Conservation (phyloP, 106 monocot species). For the Dioscorea zingiberensis region DNA sequence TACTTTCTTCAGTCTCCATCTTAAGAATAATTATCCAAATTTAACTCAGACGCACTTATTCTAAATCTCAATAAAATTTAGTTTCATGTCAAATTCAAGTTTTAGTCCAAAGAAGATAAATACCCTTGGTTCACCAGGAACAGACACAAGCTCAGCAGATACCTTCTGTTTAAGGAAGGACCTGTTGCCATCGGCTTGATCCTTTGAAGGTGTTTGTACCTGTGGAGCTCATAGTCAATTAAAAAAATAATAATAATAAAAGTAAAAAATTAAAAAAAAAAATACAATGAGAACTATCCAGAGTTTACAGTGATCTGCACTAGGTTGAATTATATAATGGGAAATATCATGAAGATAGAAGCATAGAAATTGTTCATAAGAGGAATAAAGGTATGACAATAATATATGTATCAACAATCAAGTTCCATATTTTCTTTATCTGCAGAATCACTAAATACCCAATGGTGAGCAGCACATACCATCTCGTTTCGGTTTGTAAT, state of each 20-base stretch:
- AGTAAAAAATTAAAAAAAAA: too few relatives aligned
- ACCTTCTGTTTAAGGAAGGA: slow-evolving; percentile 16
- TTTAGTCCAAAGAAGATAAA: background rate
- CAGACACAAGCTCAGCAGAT: slow-evolving; percentile 28
- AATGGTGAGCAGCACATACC: too few relatives aligned
- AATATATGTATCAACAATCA: too few relatives aligned
- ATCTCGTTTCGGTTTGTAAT: slow-evolving; percentile 55
- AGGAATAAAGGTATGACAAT: too few relatives aligned
- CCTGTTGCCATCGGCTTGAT: slow-evolving; percentile 8
- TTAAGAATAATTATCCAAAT: background rate
- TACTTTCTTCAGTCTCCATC: slow-evolving; percentile 26
- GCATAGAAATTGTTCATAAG: too few relatives aligned
- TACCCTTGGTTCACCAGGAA: slow-evolving; percentile 39
- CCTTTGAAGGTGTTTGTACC: slow-evolving; percentile 19
- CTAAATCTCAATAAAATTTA: background rate
- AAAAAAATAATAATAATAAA: too few relatives aligned
- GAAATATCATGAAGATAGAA: too few relatives aligned
- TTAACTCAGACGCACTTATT: background rate
- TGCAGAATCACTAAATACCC: too few relatives aligned
- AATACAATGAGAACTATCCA: too few relatives aligned
- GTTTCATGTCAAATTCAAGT: background rate
- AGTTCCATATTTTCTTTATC: too few relatives aligned
- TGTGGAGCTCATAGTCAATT: background rate
- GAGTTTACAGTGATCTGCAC: too few relatives aligned
- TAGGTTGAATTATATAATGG: background rate